phyloP scores from a whole-genome alignment of 208 protist species.

The Crithidia expoeki region DNA sequence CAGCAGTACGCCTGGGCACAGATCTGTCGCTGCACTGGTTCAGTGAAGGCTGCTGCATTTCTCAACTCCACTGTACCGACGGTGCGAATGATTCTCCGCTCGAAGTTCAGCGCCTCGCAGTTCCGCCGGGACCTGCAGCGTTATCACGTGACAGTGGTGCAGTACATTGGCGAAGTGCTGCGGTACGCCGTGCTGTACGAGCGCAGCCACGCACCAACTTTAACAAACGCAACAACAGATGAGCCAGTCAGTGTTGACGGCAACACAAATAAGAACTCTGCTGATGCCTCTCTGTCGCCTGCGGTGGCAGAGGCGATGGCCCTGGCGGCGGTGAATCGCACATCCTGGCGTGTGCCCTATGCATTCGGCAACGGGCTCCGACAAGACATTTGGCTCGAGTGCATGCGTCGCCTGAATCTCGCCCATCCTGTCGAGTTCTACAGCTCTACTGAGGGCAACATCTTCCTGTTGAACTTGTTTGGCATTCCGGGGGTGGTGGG shows the following conservation, averaged over 20 bases:
- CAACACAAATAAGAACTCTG: no score
- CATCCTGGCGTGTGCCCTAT: constrained; percentile 67
- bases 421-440: constrained; percentile 85
- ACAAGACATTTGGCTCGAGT: constrained; percentile 82
- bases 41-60: neutral
- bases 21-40: constrained; percentile 20
- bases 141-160: constrained; percentile 78
- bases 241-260: neutral
- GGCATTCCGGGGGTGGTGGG: constrained; percentile 57
- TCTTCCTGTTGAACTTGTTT: constrained; percentile 68
- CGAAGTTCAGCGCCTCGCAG: constrained; percentile 67
- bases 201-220: constrained; percentile 26
- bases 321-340: constrained; percentile 18
- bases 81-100: constrained; percentile 68
- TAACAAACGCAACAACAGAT: neutral
- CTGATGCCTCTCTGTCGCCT: neutral
- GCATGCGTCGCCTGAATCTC: constrained; percentile 56
- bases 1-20: constrained; percentile 44
- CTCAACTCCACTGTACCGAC: constrained; percentile 27
- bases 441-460: constrained; percentile 86
- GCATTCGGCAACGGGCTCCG: constrained; percentile 91
- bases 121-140: constrained; percentile 67
- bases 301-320: constrained; percentile 9
- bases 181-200: constrained; percentile 74
- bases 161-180: constrained; percentile 94